Base-by-base conservation (phyloP, 495 filamentous ascomycete genomes). In the Hypoxylon rickii region DNA sequence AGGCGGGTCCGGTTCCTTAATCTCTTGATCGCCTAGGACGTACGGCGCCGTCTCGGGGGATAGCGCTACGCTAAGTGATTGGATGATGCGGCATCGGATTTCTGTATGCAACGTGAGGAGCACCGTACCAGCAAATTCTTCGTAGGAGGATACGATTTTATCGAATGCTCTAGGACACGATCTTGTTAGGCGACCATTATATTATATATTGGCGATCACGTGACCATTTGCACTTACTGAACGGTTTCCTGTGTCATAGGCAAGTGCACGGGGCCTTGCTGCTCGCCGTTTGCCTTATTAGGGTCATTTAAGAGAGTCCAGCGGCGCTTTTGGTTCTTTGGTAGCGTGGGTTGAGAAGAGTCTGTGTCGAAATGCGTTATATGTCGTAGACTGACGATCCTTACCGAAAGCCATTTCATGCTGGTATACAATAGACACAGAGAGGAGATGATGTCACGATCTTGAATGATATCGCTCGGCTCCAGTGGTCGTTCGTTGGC, bases 361-460 rank as follows among this genome's bases (percentile, higher is more conserved):
- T 83, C 79, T 0, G 74, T 75, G 43, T 81, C 74, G 49, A 80
- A 79, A 32, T 67, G 60, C 19, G 80, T 89, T 55, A 96, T 87
- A 57, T 88, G 85, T 18, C 93, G 85, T 31, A 97, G 79, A 45
- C 88, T 79, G 10, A 76, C 66, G 13, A 96, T 81, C 68, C 90
- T 90, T 61, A 83, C 86, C 47, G 88, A 86, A 18, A 98, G 85
- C 94, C 94, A 98, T 80, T 94, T 89, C 92, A 96, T 96, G 79
- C 93, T 97, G 52, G 89, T 96, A 67, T 94, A 91, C 16, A 99
- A 79, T 39, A 96, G 82, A 55, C 90, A 96, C 26, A 97, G 73
- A 8, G 89, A 83, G 40, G 86, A 80, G 22, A 97, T 87, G 1
- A 86, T 86, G 64, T 97, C 94, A 15, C 88, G 83, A 63, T 99